Base-by-base conservation (phyloP, 306 rosid genomes). In the Castanopsis chinensis region DNA sequence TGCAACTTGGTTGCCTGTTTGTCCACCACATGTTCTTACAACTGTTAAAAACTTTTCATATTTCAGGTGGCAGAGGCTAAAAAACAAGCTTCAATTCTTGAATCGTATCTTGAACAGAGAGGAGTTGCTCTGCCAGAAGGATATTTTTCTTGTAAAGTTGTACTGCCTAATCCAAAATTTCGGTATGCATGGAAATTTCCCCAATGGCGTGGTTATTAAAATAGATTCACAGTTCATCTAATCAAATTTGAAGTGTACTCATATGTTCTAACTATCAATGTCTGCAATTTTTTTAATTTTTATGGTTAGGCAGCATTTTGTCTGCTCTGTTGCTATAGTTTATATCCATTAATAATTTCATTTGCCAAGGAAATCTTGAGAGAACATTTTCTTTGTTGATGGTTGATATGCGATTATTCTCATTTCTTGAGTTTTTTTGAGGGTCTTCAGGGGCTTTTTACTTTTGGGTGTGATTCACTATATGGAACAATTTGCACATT, bases 101-200 rank as follows among this genome's bases (percentile, higher is more conserved):
- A 90, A 76, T 89, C 98, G 6, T 95, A 95, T 85, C 90, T 95
- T 81, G 96, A 89, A 90, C 98, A 90, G 82, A 90, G 99, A 86
- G 99, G 98, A 86, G 86, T 89, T 79, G 71, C 67, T 72, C 83
- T 90, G 71, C 96, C 96, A 41, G 73, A 85, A 80, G 97, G 92
- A 73, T 87, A 87, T 82, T 72, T 95, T 45, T 86, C 96, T 55
- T 90, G 84, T 82, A 92, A 92, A 90, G 92, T 95, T 76, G 79
- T 94, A 73, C 97, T 94, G 74, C 93, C 94, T 81, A 91, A 94
- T 88, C 94, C 97, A 21, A 90, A 91, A 79, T 79, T 87, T 73
- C 64, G 96, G 99, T 95, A 95, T 83, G 87, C 33, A 56, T 74
- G 78, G 71, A 57, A 82, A 37, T 64, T 71, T 72, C 20, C 55